Percentiles rank a stretch among this genome's conserved stretches.
Conservation (phyloP, 441 rosid genomes). For the Adansonia madagascariensis region DNA sequence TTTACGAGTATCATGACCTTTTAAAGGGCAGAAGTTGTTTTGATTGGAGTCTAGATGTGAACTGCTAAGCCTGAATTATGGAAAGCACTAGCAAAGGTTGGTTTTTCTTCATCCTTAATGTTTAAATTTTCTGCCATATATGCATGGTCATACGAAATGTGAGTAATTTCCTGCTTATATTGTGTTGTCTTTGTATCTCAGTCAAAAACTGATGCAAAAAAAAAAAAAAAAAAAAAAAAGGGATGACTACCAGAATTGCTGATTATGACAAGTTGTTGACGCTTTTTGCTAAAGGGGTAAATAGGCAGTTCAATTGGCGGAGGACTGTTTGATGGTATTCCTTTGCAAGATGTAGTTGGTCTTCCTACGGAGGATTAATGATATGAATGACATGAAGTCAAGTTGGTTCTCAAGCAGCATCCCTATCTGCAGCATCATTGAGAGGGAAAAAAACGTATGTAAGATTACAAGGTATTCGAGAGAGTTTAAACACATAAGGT, state of each 20-base stretch:
- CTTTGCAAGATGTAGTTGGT: slow-evolving; percentile 22
- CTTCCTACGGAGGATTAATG: slow-evolving; percentile 28
- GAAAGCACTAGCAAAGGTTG: slow-evolving; percentile 38
- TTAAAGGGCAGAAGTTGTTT: slow-evolving; percentile 32
- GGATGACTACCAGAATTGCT: slow-evolving; percentile 33
- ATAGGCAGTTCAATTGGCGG: slow-evolving; percentile 15
- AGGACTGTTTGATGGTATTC: slow-evolving; percentile 1
- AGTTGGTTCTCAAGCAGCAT: slow-evolving; percentile 27
- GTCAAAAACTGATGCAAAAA: slow-evolving; percentile 35
- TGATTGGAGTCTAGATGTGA: slow-evolving; percentile 36
- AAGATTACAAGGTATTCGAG: slow-evolving; percentile 26
- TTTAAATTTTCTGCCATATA: not conserved
- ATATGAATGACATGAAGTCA: slow-evolving; percentile 31
- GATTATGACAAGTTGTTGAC: slow-evolving; percentile 26
- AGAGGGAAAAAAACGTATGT: slow-evolving; percentile 27
- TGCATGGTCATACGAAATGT: not conserved
- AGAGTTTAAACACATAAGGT: slow-evolving; percentile 27
- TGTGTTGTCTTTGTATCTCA: slow-evolving; percentile 4
- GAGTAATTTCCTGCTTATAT: not conserved
- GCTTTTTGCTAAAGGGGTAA: slow-evolving; percentile 28
- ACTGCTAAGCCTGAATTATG: slow-evolving; percentile 32
- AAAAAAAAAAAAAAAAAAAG: not conserved
- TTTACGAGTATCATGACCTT: slow-evolving; percentile 28
- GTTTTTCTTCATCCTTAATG: not conserved
- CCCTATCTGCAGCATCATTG: slow-evolving; percentile 25